These are phyloP conservation scores for Flaveria sonorensis DNA, from an alignment of 129 eudicot species.

Conservation along the genomic window DNA sequence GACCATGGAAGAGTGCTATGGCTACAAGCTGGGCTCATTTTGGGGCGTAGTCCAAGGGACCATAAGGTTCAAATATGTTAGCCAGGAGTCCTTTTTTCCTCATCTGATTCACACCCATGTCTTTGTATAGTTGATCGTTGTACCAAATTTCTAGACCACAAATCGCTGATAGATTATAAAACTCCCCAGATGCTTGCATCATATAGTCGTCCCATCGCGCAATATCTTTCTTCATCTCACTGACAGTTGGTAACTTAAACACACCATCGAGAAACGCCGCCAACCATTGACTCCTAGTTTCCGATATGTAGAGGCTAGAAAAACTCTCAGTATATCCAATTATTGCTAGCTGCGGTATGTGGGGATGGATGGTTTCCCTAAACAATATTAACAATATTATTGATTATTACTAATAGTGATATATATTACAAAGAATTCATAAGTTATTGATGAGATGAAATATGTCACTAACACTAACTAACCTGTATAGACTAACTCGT, in stretches of 20 bases:
- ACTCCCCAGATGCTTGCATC: constrained; percentile 46
- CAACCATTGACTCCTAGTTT: constrained; percentile 66
- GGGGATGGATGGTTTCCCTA: constrained; percentile 71
- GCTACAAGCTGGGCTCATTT: neutral
- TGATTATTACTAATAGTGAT: too few relatives aligned
- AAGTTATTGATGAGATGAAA: too few relatives aligned
- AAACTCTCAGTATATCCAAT: constrained; percentile 67
- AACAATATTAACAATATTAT: neutral
- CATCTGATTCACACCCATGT: constrained; percentile 54
- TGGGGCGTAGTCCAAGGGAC: constrained; percentile 49
- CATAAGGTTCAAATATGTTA: constrained; percentile 58
- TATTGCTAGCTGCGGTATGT: constrained; percentile 70
- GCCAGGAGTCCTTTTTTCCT: constrained; percentile 54
- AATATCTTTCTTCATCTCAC: constrained; percentile 68
- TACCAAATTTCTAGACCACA: constrained; percentile 62
- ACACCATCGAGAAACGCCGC: constrained; percentile 50
- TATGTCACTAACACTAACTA: neutral
- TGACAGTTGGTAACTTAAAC: constrained; percentile 54
- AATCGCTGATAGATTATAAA: constrained; percentile 47
- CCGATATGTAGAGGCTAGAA: constrained; percentile 54
- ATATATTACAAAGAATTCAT: too few relatives aligned
- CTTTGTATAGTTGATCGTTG: constrained; percentile 65
- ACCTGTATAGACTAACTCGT: constrained; percentile 65
- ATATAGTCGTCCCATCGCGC: constrained; percentile 55
- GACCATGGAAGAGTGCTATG: too few relatives aligned